Conservation (phyloP, 345 rosid genomes). For the Citrus maxima region DNA sequence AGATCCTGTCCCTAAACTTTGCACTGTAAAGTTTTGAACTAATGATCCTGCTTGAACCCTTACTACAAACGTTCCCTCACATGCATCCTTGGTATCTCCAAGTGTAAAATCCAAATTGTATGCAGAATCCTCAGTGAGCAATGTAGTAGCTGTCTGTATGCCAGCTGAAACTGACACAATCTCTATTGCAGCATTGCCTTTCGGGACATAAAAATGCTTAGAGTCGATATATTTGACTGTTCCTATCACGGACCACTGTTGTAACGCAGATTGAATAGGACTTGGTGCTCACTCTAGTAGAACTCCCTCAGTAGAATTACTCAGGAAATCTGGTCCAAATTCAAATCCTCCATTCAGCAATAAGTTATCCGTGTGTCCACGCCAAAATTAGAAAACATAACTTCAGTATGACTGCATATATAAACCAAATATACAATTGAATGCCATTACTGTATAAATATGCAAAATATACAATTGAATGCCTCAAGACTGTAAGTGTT, state of each 20-base stretch:
- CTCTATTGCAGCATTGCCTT: constrained; percentile 62
- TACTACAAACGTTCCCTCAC: constrained; percentile 36
- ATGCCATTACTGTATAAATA: too few species aligned
- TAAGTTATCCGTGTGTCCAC: constrained; percentile 32
- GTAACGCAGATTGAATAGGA: constrained; percentile 43
- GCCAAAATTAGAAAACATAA: neutral
- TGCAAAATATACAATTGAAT: neutral
- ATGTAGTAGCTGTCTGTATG: constrained; percentile 35
- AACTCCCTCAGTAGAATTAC: constrained; percentile 44
- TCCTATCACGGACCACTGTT: constrained; percentile 47
- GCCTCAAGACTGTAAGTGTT: neutral
- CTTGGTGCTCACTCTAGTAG: constrained; percentile 43
- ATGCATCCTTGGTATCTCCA: constrained; percentile 50
- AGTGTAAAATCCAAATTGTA: constrained; percentile 46
- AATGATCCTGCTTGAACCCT: constrained; percentile 42
- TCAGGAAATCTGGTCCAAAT: constrained; percentile 48
- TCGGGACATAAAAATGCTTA: constrained; percentile 45
- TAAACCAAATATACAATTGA: too few species aligned
- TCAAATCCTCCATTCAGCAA: constrained; percentile 62
- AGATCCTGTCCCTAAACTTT: constrained; percentile 50
- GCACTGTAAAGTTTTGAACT: constrained; percentile 39
- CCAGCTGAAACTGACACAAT: constrained; percentile 39
- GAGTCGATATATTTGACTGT: constrained; percentile 57
- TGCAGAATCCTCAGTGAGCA: constrained; percentile 32
- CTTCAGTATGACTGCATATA: neutral